Percentiles rank a stretch among this genome's conserved stretches.
phyloP scores from a whole-genome alignment of 1,284 basidiomycete species.

The Ustilago trichophora region DNA sequence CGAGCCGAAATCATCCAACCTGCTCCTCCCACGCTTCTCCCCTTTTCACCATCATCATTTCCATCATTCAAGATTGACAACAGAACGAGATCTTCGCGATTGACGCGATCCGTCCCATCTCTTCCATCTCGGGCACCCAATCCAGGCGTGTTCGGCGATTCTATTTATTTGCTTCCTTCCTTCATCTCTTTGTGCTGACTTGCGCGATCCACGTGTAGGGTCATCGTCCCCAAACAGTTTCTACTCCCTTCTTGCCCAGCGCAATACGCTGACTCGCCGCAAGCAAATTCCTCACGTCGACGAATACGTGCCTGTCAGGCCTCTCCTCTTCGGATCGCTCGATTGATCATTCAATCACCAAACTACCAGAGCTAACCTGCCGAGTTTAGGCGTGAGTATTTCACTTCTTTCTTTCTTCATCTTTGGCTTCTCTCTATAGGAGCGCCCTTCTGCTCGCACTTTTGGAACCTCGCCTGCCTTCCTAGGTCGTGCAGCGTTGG shows the following conservation, averaged over 20 bases:
- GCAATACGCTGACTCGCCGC: constrained; percentile 29
- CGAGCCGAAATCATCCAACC: neutral
- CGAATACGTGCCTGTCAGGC: constrained; percentile 16
- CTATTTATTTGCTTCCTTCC: neutral
- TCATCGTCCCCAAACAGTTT: constrained; percentile 15
- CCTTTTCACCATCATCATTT: constrained; percentile 14
- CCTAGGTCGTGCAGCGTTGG: neutral
- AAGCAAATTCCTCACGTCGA: constrained; percentile 18
- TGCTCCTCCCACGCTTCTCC: neutral
- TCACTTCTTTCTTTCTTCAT: neutral
- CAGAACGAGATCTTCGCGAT: constrained; percentile 41
- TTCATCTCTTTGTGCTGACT: constrained; percentile 17
- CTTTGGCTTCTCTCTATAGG: neutral
- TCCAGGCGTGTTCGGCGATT: constrained; percentile 53
- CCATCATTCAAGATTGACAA: constrained; percentile 18
- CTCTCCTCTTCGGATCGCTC: constrained; percentile 40
- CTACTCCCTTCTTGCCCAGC: constrained; percentile 24
- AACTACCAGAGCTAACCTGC: constrained; percentile 38
- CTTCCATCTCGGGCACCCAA: constrained; percentile 55
- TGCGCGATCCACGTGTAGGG: constrained; percentile 52
- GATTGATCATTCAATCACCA: constrained; percentile 50
- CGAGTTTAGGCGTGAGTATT: constrained; percentile 49
- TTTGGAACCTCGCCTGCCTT: neutral
- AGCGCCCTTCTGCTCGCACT: neutral
- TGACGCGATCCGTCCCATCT: constrained; percentile 42